Percentiles rank a stretch among this genome's conserved stretches.
These are phyloP conservation scores for Euphrasia confusa DNA, from an alignment of 257 asterid genomes.

Conservation along the genomic window DNA sequence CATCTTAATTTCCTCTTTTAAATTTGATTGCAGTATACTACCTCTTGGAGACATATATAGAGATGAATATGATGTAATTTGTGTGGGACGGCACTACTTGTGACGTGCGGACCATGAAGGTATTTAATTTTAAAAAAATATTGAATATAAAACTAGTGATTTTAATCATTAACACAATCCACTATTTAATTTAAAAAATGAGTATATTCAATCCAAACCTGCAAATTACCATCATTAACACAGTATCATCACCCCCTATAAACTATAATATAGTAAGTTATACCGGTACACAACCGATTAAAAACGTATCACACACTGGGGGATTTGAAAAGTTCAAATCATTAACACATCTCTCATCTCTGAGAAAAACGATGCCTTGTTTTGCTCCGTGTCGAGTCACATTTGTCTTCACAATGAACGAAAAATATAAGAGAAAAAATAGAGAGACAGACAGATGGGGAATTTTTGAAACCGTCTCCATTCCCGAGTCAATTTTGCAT, in stretches of 20 bases:
- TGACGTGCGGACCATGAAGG: conserved; percentile 48
- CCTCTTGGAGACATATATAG: background rate
- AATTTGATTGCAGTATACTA: background rate
- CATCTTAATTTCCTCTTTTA: conserved; percentile 22
- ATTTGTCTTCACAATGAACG: background rate
- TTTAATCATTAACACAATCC: too few species aligned
- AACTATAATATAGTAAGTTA: too few species aligned
- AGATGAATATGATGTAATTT: background rate
- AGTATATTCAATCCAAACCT: too few species aligned
- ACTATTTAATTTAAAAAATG: too few species aligned
- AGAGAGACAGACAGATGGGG: background rate
- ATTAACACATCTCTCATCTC: background rate
- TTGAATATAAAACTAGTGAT: too few species aligned
- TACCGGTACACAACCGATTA: too few species aligned
- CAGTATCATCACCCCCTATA: too few species aligned
- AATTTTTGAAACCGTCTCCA: background rate
- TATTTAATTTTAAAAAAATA: background rate
- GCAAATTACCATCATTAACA: too few species aligned
- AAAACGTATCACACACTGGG: too few species aligned
- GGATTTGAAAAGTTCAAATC: too few species aligned
- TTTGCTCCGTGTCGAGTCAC: background rate
- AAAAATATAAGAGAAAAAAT: background rate
- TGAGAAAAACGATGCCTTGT: background rate
- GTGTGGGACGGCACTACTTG: conserved; percentile 35
- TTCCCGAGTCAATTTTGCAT: too few species aligned